Base-by-base conservation (phyloP, 1,284 basidiomycete species). In the Rhodotorula sp. region DNA sequence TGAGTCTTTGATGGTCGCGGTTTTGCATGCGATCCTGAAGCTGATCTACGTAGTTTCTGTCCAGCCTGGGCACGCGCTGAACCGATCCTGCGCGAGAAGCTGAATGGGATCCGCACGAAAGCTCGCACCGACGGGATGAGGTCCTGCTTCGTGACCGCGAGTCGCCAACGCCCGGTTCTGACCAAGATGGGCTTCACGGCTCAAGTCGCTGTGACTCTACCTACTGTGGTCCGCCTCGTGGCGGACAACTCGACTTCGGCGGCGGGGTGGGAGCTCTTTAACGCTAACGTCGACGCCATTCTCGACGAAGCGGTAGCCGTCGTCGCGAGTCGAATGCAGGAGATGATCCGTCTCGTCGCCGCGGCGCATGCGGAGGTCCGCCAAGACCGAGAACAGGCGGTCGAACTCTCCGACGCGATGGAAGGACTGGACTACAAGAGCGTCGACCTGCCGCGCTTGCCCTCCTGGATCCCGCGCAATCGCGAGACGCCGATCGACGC, bases 401-500 rank as follows among this genome's bases (percentile, higher is more conserved):
- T 6, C 29, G 29, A 12, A 1, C 6, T 23, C 6, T 18, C n/a
- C 47, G 51, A 16, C 26, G 21, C 29, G 23, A 14, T 70, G 16
- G 18, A 62, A 20, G 54, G 21, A 15, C 39, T 54, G 7, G 20
- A 26, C 10, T 15, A 26, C 57, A 5, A 15, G 2, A 12, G 18
- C 6, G 31, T 72, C 48, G n/a, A 8, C 23, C 62, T 72, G 4
- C 71, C 68, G 16, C 61, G 58, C 26, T 48, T 72, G 0, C 68
- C 65, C 10, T 47, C 58, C 4, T 67, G 65, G 46, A 49, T 72
- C 26, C 68, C 65, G 10, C 62, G 65, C 58, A 7, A 8, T 10
- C n/a, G 21, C 23, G 26, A 61, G 18, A 2, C 14, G 3, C 64
- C 68, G 5, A 29, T 72, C 59, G 16, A 34, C 26, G 65, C 68